phyloP scores from a whole-genome alignment of 768 basidiomycete genomes.

The Lentinula boryana region DNA sequence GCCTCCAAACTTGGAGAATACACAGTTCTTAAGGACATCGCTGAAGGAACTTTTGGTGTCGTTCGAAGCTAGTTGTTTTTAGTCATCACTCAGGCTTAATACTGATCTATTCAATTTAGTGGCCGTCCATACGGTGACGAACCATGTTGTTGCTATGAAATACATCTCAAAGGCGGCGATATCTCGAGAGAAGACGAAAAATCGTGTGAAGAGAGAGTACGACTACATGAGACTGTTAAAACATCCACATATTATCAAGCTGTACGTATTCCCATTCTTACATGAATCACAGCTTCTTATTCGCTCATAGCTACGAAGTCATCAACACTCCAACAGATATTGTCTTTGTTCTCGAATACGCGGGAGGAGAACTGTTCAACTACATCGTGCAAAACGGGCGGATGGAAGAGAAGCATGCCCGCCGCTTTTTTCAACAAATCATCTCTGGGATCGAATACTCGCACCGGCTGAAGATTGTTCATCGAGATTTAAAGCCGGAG shows the following conservation, averaged over 20 bases:
- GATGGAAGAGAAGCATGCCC: conserved; percentile 82
- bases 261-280: conserved; percentile 45
- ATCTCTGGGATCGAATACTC: conserved; percentile 97
- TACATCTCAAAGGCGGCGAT: conserved; percentile 94
- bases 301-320: conserved; percentile 59
- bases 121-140: conserved; percentile 90
- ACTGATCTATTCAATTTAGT: conserved; percentile 39
- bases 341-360: conserved; percentile 97
- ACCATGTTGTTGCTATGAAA: conserved; percentile 97
- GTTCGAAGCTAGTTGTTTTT: conserved; percentile 80
- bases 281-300: conserved; percentile 8
- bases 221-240: conserved; percentile 93
- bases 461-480: conserved; percentile 94
- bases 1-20: conserved; percentile 87
- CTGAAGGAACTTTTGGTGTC: conserved; percentile 97
- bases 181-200: conserved; percentile 85
- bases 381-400: conserved; percentile 88
- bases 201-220: conserved; percentile 89
- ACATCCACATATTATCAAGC: conserved; percentile 97
- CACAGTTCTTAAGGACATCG: conserved; percentile 80
- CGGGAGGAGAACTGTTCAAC: conserved; percentile 95
- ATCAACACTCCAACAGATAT: conserved; percentile 95
- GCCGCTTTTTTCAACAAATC: conserved; percentile 97
- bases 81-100: conserved; percentile 10
- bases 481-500: conserved; percentile 97